A percentile compares a stretch with the other conserved stretches of the same genome.
Conservation (phyloP, 768 basidiomycete species). For the Podaxis mareebaensis region DNA sequence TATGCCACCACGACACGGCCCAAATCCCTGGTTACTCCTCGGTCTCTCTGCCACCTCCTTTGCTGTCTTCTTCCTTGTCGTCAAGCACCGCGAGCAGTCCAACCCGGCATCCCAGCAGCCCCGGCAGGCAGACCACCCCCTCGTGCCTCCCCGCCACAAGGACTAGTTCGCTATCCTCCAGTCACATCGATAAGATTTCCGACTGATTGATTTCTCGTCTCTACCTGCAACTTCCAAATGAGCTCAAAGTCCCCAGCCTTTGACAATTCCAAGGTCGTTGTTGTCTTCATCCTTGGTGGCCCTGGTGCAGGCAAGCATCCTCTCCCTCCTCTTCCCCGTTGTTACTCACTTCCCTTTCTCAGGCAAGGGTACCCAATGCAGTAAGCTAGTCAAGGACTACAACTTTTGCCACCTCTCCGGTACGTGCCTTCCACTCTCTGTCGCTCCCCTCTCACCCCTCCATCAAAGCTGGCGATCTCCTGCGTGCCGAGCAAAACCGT, state of each 20-base stretch:
- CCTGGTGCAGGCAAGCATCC: conserved; percentile 80
- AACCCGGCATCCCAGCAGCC: conserved; percentile 63
- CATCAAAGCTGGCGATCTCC: conserved; percentile 86
- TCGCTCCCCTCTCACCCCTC: conserved; percentile 14
- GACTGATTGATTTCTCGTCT: conserved; percentile 14
- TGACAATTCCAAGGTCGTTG: conserved; percentile 71
- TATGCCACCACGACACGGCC: conserved; percentile 36
- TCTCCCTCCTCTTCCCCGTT: conserved; percentile 3
- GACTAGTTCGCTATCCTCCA: conserved; percentile 20
- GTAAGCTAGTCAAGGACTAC: conserved; percentile 78
- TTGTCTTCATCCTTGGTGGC: conserved; percentile 95
- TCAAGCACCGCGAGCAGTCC: conserved; percentile 55
- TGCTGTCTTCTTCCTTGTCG: conserved; percentile 54
- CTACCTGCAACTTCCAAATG: conserved; percentile 32
- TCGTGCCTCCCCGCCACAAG: conserved; percentile 59
- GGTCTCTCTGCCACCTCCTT: conserved; percentile 58
- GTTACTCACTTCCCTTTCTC: conserved; percentile 7
- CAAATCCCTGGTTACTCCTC: conserved; percentile 65
- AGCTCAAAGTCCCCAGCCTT: conserved; percentile 48
- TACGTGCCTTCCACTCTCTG: conserved; percentile 32
- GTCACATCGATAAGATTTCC: conserved; percentile 40
- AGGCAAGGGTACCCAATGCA: conserved; percentile 98
- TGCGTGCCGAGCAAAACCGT: conserved; percentile 91
- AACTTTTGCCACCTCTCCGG: conserved; percentile 93
- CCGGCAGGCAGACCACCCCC: conserved; percentile 63